Conservation (phyloP, 441 rosid species). For the Syzygium syzygioides region DNA sequence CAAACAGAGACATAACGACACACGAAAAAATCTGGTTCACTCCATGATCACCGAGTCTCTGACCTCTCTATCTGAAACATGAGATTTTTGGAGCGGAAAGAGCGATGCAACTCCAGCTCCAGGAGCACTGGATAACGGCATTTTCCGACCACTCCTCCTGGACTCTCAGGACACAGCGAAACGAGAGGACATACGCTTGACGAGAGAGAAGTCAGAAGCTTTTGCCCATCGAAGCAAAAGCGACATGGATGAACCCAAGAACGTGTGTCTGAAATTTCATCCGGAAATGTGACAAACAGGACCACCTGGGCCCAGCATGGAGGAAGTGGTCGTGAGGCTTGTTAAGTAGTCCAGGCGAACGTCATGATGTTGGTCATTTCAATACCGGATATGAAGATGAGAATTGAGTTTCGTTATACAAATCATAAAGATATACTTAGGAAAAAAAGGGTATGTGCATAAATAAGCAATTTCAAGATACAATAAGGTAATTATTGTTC, state of each 20-base stretch:
- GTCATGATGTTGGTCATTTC: background rate
- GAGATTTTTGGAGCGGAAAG: background rate
- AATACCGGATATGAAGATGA: background rate
- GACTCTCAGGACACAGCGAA: background rate
- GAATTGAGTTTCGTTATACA: background rate
- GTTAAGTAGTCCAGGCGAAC: background rate
- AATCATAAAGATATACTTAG: background rate
- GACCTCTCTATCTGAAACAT: background rate
- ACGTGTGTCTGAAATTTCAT: background rate
- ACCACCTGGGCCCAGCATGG: background rate
- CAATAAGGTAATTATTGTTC: background rate
- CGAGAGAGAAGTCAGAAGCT: background rate
- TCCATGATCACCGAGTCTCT: background rate
- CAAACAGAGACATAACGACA: background rate
- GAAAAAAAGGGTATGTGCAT: background rate
- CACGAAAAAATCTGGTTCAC: background rate
- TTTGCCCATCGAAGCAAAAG: background rate
- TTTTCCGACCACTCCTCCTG: background rate
- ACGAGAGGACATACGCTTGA: background rate
- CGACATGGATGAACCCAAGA: background rate
- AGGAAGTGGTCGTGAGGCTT: background rate
- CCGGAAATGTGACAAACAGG: background rate
- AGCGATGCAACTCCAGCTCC: background rate
- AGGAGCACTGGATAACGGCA: background rate
- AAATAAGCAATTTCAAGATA: background rate